phyloP scores from a whole-genome alignment of 2,329 filamentous ascomycete species.

The Passalora sequoiae region DNA sequence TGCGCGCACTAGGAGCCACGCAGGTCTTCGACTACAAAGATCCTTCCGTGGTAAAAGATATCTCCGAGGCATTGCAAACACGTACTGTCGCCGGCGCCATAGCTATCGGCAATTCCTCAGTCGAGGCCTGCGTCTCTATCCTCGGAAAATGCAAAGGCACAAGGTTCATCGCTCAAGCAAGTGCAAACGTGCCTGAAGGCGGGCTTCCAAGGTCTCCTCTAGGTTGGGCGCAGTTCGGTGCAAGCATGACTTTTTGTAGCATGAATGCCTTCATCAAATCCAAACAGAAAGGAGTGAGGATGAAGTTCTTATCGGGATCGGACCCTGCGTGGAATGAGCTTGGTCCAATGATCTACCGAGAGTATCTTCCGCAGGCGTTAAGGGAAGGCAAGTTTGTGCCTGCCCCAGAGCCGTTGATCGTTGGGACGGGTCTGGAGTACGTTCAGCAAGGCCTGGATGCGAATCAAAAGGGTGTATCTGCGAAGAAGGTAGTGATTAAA shows the following conservation, averaged over 20 bases:
- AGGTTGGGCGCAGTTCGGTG: neutral
- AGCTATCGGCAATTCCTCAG: slow-evolving; percentile 17
- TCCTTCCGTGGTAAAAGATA: slow-evolving; percentile 30
- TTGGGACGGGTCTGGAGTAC: slow-evolving; percentile 33
- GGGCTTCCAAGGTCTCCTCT: neutral
- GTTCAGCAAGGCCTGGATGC: slow-evolving; percentile 26
- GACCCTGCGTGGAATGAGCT: slow-evolving; percentile 11
- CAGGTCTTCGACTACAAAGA: slow-evolving; percentile 30
- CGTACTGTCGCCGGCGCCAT: slow-evolving; percentile 27
- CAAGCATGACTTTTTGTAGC: neutral
- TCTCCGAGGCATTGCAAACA: slow-evolving; percentile 31
- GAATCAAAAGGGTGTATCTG: slow-evolving; percentile 27
- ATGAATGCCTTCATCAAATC: neutral
- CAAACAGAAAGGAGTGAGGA: neutral
- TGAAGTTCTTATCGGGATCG: slow-evolving; percentile 11
- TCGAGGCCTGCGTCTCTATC: neutral
- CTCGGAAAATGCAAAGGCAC: slow-evolving; percentile 19
- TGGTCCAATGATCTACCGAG: slow-evolving; percentile 5
- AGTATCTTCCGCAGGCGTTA: slow-evolving; percentile 24
- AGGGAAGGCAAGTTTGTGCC: slow-evolving; percentile 22
- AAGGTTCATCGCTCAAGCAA: slow-evolving; percentile 30
- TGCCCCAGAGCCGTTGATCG: slow-evolving; percentile 32
- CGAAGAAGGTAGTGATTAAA: slow-evolving; percentile 30
- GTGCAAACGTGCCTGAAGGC: slow-evolving; percentile 12
- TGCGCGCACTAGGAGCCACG: slow-evolving; percentile 19